These are phyloP conservation scores for Ceratocystis variospora DNA, from an alignment of 2,329 filamentous ascomycete species.

Conservation along the genomic window DNA sequence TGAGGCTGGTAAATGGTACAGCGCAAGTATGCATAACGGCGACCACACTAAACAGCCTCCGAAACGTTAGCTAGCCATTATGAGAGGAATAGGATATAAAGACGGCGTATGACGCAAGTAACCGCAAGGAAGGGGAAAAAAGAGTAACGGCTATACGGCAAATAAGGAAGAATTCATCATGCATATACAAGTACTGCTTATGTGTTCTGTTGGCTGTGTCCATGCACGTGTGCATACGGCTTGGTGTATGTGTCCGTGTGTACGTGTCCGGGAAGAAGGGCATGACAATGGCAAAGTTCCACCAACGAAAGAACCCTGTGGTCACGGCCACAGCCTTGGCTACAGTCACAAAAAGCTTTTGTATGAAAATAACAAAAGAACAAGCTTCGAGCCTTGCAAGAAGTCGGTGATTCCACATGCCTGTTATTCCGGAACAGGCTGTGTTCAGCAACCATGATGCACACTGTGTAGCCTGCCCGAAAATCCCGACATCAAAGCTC, in stretches of 20 bases:
- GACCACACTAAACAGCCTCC: not conserved
- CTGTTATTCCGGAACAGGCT: not conserved
- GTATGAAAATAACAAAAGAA: not conserved
- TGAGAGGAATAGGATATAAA: not conserved
- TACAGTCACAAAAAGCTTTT: not conserved
- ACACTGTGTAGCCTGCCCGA: not conserved
- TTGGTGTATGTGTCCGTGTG: not conserved
- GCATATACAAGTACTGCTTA: not conserved
- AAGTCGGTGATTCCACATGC: not conserved
- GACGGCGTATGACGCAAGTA: not conserved
- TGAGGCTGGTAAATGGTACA: not conserved
- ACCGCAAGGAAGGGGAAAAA: not conserved
- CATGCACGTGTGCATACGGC: not conserved
- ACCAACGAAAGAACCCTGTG: not conserved
- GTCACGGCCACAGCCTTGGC: not conserved
- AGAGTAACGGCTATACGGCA: not conserved
- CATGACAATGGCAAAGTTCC: not conserved
- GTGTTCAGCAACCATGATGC: not conserved
- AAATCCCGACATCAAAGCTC: not conserved
- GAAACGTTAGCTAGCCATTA: not conserved
- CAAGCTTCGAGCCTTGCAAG: not conserved
- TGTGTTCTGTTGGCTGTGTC: not conserved
- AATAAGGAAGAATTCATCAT: not conserved
- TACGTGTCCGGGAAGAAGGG: not conserved
- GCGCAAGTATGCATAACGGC: not conserved